phyloP scores from a whole-genome alignment of 495 filamentous ascomycete species.

The Penicillium alfredii region DNA sequence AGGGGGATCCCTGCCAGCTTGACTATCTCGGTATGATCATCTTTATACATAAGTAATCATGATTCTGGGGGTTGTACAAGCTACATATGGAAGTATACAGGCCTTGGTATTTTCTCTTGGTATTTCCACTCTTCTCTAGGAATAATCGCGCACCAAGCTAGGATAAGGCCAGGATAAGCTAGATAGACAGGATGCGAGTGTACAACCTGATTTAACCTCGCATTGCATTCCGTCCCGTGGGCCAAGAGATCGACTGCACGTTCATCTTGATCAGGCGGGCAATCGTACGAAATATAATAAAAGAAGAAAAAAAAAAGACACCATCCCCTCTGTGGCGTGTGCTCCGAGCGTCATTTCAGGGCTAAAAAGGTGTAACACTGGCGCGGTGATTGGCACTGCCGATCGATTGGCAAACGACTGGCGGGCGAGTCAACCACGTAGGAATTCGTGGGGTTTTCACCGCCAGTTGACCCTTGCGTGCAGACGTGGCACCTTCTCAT shows the following conservation, averaged over 20 bases:
- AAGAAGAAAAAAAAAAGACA: too few species aligned
- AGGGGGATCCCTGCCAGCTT: conserved; percentile 6
- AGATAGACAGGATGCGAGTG: too few species aligned
- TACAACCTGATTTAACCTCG: conserved; percentile 31
- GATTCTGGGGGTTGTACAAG: too few species aligned
- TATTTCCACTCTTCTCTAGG: conserved; percentile 4
- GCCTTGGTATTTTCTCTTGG: too few species aligned
- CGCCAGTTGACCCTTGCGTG: conserved; percentile 28
- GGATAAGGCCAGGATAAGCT: conserved; percentile 10
- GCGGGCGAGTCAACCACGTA: conserved; percentile 26
- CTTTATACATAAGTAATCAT: conserved; percentile 9
- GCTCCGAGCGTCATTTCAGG: conserved; percentile 4
- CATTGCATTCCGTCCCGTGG: conserved; percentile 30
- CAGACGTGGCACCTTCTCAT: conserved; percentile 27
- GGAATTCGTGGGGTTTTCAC: conserved; percentile 28
- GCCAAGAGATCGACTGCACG: conserved; percentile 31
- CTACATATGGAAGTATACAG: too few species aligned
- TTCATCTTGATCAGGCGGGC: conserved; percentile 22
- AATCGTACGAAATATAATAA: too few species aligned
- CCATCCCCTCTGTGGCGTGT: conserved; percentile 6
- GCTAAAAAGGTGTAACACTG: conserved; percentile 22
- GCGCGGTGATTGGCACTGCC: conserved; percentile 15
- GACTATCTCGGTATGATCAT: too few species aligned
- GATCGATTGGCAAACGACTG: conserved; percentile 32
- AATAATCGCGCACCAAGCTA: conserved; percentile 18